These are phyloP conservation scores for Ceriops decandra DNA, from an alignment of 345 rosid species.

Conservation along the genomic window DNA sequence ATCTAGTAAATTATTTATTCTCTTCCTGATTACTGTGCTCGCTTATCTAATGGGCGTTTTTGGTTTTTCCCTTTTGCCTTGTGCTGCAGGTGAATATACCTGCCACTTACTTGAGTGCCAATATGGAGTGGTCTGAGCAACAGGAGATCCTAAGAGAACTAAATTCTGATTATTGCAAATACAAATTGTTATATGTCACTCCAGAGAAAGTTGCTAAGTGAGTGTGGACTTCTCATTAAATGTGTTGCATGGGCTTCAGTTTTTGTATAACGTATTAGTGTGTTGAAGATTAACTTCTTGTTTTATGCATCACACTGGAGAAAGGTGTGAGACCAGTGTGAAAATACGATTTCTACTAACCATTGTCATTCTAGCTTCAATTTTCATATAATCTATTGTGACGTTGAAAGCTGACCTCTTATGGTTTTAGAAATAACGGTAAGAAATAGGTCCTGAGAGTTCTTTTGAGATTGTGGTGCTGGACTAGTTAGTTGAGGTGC, in stretches of 20 bases:
- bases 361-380: no score
- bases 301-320: neutral
- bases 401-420: no score
- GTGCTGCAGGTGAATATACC: conserved; percentile 70
- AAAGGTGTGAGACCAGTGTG: no score
- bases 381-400: no score
- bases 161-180: conserved; percentile 71
- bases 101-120: conserved; percentile 88
- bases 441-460: conserved; percentile 3
- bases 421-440: conserved; percentile 2
- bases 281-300: neutral
- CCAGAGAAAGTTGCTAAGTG: conserved; percentile 99
- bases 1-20: conserved; percentile 1
- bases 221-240: conserved; percentile 27
- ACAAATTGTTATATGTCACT: conserved; percentile 84
- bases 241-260: neutral
- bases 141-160: conserved; percentile 89
- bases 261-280: neutral
- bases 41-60: conserved; percentile 4
- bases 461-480: conserved; percentile 3
- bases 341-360: no score
- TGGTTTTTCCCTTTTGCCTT: conserved; percentile 16
- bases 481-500: neutral
- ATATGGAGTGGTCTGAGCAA: conserved; percentile 95
- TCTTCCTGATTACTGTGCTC: conserved; percentile 5